Conservation (phyloP, 768 basidiomycete genomes). For the Lentinula sp. region DNA sequence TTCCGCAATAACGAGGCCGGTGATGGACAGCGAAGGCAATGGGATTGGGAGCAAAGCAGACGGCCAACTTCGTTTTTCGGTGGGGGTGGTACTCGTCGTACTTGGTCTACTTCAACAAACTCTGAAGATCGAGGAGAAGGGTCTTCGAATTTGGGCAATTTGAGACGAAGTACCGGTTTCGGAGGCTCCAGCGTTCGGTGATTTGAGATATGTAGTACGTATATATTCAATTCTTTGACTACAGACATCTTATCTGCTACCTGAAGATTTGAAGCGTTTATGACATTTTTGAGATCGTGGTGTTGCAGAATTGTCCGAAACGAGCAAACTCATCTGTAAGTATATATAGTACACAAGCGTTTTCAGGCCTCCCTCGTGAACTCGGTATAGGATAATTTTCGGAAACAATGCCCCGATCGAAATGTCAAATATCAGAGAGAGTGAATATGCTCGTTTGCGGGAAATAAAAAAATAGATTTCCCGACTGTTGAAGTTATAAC, state of each 20-base stretch:
- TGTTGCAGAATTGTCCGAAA: no score
- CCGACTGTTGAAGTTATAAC: background rate
- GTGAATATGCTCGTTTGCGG: no score
- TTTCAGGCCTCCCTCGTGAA: background rate
- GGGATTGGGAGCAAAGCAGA: slow-evolving; percentile 54
- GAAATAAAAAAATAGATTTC: no score
- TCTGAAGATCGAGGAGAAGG: slow-evolving; percentile 62
- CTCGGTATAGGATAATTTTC: background rate
- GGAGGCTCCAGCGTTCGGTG: slow-evolving; percentile 74
- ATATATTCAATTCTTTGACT: background rate
- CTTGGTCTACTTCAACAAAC: slow-evolving; percentile 11
- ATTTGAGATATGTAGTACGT: slow-evolving; percentile 6
- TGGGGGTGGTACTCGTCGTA: slow-evolving; percentile 22
- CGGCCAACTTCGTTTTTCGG: slow-evolving; percentile 18
- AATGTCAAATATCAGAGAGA: background rate
- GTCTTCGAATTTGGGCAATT: slow-evolving; percentile 59
- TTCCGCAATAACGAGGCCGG: slow-evolving; percentile 26
- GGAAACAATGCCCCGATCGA: background rate
- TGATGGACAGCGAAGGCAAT: slow-evolving; percentile 18
- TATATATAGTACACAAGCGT: no score
- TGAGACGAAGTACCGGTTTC: slow-evolving; percentile 74
- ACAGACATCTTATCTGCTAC: background rate
- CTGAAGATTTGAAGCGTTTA: no score
- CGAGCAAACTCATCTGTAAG: no score
- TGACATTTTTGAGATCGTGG: no score